These are phyloP conservation scores for Thinopyrum elongatum DNA, from an alignment of 176 grass and related monocot species.

Conservation along the genomic window DNA sequence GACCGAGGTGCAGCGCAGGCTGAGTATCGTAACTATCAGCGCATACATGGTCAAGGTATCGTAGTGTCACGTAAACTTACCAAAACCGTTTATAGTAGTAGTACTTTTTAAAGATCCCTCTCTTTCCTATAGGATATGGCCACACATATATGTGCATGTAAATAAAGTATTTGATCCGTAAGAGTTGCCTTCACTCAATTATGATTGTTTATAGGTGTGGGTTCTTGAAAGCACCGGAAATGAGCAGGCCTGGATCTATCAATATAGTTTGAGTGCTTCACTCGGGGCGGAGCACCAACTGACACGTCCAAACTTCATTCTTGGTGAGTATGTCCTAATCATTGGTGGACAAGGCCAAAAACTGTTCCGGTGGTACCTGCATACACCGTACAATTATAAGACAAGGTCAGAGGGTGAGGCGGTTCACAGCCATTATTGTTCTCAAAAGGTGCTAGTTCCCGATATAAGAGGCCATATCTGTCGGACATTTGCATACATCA, in stretches of 20 bases:
- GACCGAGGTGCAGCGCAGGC: neutral
- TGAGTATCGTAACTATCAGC: neutral
- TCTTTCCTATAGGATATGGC: too few species aligned
- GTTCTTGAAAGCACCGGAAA: neutral
- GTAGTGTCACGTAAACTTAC: too few species aligned
- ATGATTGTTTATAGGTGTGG: neutral
- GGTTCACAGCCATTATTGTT: neutral
- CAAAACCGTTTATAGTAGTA: neutral
- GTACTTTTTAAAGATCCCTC: too few species aligned
- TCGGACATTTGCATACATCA: neutral
- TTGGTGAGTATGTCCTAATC: neutral
- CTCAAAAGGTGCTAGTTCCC: accelerated
- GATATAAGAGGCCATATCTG: neutral
- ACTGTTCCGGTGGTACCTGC: neutral
- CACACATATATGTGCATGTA: neutral
- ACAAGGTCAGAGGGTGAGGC: accelerated
- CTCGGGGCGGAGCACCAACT: neutral
- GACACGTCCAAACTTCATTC: neutral
- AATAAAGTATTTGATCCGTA: neutral
- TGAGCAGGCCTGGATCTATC: neutral
- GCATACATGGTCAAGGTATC: neutral
- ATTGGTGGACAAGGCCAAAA: neutral
- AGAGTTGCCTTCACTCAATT: neutral
- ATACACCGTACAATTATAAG: neutral
- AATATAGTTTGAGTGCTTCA: neutral